Evolutionary conservation across 2,329 filamentous ascomycete genomes (phyloP).

Genomic region (Phialemoniopsis sp.): DNA sequence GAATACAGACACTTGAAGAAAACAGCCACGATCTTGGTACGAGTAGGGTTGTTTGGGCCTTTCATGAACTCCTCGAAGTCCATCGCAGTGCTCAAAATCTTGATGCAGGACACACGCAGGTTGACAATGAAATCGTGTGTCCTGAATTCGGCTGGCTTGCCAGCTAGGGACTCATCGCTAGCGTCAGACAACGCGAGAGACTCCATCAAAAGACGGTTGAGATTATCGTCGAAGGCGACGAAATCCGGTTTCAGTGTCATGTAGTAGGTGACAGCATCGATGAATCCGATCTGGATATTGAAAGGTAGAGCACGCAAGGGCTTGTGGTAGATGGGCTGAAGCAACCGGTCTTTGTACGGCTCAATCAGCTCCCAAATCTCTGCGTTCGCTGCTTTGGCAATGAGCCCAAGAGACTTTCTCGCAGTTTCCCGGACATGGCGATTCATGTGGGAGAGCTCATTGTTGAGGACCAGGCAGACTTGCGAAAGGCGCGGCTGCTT

Average conservation of each 20-base stretch:
- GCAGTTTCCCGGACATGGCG: slow-evolving; percentile 87
- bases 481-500: slow-evolving; percentile 62
- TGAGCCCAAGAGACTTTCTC: slow-evolving; percentile 72
- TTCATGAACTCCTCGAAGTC: slow-evolving; percentile 87
- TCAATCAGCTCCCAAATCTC: slow-evolving; percentile 85
- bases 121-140: slow-evolving; percentile 95
- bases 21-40: slow-evolving; percentile 77
- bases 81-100: slow-evolving; percentile 89
- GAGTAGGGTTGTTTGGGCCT: slow-evolving; percentile 61
- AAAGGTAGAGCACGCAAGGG: slow-evolving; percentile 90
- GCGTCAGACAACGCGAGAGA: slow-evolving; percentile 91
- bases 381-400: slow-evolving; percentile 72
- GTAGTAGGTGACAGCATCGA: slow-evolving; percentile 95
- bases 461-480: slow-evolving; percentile 80
- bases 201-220: slow-evolving; percentile 89
- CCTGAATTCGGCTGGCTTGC: slow-evolving; percentile 90
- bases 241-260: slow-evolving; percentile 85
- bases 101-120: slow-evolving; percentile 88
- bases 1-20: slow-evolving; percentile 98
- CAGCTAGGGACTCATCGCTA: slow-evolving; percentile 84
- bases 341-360: slow-evolving; percentile 82
- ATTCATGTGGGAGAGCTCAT: slow-evolving; percentile 92
- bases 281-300: slow-evolving; percentile 93
- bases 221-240: slow-evolving; percentile 84
- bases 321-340: slow-evolving; percentile 94